Percentiles rank a stretch among this genome's conserved stretches.
Evolutionary conservation across 1,284 basidiomycete species (phyloP).

Genomic region (Malassezia arunalokei): DNA sequence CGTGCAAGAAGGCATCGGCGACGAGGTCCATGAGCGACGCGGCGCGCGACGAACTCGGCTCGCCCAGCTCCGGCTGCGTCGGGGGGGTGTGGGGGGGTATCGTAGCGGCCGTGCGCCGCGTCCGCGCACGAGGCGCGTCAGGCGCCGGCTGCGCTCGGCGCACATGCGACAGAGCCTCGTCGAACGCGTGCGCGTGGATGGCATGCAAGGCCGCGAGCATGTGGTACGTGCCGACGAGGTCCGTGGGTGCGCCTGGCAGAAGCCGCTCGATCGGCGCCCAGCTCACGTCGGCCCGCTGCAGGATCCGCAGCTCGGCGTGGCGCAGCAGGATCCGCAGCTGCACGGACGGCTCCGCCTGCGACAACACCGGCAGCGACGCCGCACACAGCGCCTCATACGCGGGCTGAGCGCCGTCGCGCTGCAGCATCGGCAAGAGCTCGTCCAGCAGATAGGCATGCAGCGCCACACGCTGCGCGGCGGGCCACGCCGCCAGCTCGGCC

Average conservation of each 20-base stretch:
- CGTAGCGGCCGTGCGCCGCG: background rate
- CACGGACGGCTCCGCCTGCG: conserved; percentile 18
- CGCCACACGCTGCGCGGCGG: conserved; percentile 11
- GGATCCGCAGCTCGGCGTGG: conserved; percentile 21
- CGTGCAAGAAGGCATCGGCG: background rate
- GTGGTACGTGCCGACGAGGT: background rate
- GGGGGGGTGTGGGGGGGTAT: background rate
- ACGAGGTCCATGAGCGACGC: background rate
- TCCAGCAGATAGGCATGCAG: conserved; percentile 21
- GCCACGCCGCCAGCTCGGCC: background rate
- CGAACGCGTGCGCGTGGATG: background rate
- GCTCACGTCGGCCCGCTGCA: background rate
- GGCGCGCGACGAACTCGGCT: background rate
- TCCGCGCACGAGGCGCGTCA: background rate
- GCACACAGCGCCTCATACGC: conserved; percentile 16
- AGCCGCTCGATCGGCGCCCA: background rate
- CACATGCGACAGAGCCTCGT: background rate
- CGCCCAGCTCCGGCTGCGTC: background rate
- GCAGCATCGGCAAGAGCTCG: conserved; percentile 19
- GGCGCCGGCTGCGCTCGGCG: background rate
- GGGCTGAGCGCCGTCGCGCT: conserved; percentile 18
- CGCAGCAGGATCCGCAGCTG: conserved; percentile 19
- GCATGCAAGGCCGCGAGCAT: background rate
- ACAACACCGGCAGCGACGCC: conserved; percentile 16
- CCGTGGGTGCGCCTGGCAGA: background rate